phyloP scores from a whole-genome alignment of 2,329 filamentous ascomycete species.

The Aureobasidium mangrovei region DNA sequence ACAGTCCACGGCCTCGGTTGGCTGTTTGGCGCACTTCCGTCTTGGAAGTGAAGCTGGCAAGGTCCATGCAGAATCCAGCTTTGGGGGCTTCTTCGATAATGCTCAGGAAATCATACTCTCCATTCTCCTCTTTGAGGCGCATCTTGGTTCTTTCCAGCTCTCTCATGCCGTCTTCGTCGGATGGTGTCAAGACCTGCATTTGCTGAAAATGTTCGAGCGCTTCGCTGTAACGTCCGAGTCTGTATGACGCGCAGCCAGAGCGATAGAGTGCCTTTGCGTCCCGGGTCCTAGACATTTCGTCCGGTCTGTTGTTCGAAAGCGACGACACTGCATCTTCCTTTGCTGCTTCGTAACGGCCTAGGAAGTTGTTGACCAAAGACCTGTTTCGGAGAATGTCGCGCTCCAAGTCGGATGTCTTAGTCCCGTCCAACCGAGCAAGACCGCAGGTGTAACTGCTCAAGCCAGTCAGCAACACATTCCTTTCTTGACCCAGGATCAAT shows the following conservation, averaged over 20 bases:
- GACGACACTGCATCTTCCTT: conserved; percentile 17
- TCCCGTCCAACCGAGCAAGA: neutral
- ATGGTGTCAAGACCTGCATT: conserved; percentile 14
- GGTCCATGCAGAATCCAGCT: conserved; percentile 16
- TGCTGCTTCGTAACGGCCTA: conserved; percentile 18
- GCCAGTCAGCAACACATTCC: neutral
- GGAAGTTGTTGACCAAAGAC: conserved; percentile 16
- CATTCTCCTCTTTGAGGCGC: conserved; percentile 19
- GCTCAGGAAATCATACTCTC: conserved; percentile 19
- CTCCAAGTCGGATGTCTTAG: neutral
- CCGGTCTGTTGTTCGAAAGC: conserved; percentile 1
- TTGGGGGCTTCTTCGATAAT: conserved; percentile 14
- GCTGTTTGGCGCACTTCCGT: neutral
- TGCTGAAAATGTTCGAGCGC: conserved; percentile 13
- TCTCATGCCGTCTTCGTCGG: conserved; percentile 13
- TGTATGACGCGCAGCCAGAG: conserved; percentile 22
- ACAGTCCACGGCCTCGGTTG: conserved; percentile 7
- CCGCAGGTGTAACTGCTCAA: neutral
- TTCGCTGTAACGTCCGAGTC: conserved; percentile 17
- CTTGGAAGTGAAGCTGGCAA: conserved; percentile 17
- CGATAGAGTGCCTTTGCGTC: conserved; percentile 21
- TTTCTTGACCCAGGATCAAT: neutral
- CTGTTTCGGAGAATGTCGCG: conserved; percentile 21
- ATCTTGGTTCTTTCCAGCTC: conserved; percentile 13
- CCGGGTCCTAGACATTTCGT: neutral